Base-by-base conservation (phyloP, 768 basidiomycete species). In the Kondoa subrosea region DNA sequence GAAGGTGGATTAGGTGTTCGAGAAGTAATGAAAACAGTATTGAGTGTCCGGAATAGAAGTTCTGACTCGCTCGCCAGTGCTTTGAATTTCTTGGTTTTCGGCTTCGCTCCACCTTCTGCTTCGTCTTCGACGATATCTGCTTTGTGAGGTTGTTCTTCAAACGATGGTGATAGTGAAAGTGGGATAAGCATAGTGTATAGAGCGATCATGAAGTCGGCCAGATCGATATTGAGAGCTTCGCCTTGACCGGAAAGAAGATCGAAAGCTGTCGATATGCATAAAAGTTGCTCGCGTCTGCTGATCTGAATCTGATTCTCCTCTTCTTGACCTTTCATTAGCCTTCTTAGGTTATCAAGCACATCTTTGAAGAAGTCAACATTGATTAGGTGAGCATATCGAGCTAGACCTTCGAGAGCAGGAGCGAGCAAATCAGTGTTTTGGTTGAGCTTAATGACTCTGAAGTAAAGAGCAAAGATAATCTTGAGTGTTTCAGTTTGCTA, bases 301-400 rank as follows among this genome's bases (percentile, higher is more conserved):
- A 73, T 70, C 34, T 73, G 67, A 30, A 30, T 70, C 15, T 58
- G 63, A 8, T 33, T 70, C 15, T 66, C 67, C 16, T 21, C 40
- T 50, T 50, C 40, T 8, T 21, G 27, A 1, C 17, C 57, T 2
- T 79, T 74, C 73, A 92, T 84, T 68, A 92, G 82, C 68, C 81
- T 82, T 78, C 88, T 88, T 34, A 99, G 80, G 3, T 91, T 89
- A 66, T 83, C 81, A 80, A 99, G 82, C 60, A 99, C 81, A 78
- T 99, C 95, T 74, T 87, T 86, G 84, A 97, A 99, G 79, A 99
- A 97, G 77, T 99, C 92, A 73, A 97, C 83, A 77, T 95, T 99
- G 77, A 99, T 91, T 68, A 96, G 83, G 76, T 97, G 95, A 0
- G 93, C 87, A 75, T 89, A 97, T 78, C 85, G 86, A 1, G 91